Base-by-base conservation (phyloP, 176 grass and related monocot species). In the Cenchrus americanus region DNA sequence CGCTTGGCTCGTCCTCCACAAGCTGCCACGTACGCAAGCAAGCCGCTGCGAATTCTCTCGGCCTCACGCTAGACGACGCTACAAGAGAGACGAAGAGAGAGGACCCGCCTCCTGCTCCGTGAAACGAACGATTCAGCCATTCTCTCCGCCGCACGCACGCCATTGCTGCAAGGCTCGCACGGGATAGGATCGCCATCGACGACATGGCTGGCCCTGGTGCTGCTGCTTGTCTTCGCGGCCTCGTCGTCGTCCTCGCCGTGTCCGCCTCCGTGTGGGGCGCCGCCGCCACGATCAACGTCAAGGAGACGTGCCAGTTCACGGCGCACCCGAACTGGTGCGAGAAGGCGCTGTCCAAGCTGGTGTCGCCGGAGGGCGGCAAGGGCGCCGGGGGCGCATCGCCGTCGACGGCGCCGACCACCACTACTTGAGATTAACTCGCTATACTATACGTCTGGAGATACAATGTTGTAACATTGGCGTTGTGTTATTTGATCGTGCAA, bases 231-330 rank as follows among this genome's bases (percentile, higher is more conserved):
- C 68, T 32, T 32, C 78, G 72, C 24, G 32, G 48, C 19, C 69
- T 76, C 62, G 66, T 86, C 54, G 24, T 77, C 63, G 62, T 83
- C 86, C 62, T 91, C 24, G 70, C 47, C 70, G 41, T 82, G 43
- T 61, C 76, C 52, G 30, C 43, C 66, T 84, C 67, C 68, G 8
- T 76, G 30, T 17, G 32, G 27, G 37, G 67, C 14, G 21, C 49
- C 52, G 73, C 14, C 54, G 46, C 73, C 17, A n/a, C 50, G 10
- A 0, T 80, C 24, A 19, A 66, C 53, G 48, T 91, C 30, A 52
- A 66, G 43, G 66, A 83, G 14, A 53, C 62, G 48, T 91, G 89
- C 89, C 13, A 67, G 13, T 65, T 63, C 71, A 91, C 89, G 48
- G n/a, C 63, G 30, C 61, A 57, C 71, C 85, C 89, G 55, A 21